Conservation (phyloP, 2,329 filamentous ascomycete species). For the Stachybotrys chlorohalonatus region DNA sequence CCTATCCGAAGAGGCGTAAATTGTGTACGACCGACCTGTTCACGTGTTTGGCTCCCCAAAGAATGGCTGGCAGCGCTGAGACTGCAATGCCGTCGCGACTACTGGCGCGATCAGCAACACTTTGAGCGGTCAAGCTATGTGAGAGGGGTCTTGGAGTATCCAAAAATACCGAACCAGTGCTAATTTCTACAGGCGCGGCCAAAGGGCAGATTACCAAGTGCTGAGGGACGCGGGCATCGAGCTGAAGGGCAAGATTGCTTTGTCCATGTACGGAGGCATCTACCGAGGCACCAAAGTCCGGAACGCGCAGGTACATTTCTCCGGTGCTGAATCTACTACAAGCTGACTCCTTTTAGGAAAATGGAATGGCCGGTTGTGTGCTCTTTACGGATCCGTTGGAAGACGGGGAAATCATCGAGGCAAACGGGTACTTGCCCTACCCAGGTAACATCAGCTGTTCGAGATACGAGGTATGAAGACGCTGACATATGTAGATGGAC, state of each 20-base stretch:
- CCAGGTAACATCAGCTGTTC: neutral
- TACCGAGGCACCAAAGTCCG: conserved; percentile 1
- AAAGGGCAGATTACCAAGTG: neutral
- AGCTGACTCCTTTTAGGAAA: neutral
- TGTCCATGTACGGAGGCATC: conserved; percentile 1
- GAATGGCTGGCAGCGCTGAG: no score
- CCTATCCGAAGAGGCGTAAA: neutral
- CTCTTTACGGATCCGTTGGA: neutral
- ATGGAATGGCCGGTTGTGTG: neutral
- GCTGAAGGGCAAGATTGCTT: conserved; percentile 1
- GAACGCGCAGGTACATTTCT: neutral
- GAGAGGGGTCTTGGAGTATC: no score
- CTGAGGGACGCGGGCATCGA: conserved; percentile 1
- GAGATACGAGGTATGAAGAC: neutral
- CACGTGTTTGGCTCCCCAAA: no score
- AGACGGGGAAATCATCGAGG: conserved; percentile 1
- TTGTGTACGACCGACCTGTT: no score
- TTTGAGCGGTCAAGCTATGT: no score
- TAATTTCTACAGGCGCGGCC: neutral
- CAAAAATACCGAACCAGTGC: neutral
- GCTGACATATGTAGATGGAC: neutral
- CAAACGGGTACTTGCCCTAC: neutral
- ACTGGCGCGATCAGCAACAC: no score
- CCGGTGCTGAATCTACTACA: neutral
- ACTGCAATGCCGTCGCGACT: no score